Evolutionary conservation across 108 stramenopile genomes (phyloP), one percentile per base, ranked within the genome.

Genomic region (Skeletonema costatum): DNA sequence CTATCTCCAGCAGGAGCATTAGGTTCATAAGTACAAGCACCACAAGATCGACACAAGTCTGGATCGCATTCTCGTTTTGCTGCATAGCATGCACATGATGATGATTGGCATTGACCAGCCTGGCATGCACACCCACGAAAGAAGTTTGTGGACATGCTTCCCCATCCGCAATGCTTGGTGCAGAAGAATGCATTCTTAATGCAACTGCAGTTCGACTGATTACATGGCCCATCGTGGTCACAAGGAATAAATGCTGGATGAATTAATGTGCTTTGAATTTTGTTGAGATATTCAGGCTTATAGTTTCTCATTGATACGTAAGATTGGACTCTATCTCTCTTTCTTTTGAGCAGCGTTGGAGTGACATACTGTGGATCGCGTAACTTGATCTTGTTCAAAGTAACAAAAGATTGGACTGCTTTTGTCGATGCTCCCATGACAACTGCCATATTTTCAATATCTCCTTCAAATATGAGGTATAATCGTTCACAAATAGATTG

Each of bases 51-150:
- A 67, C 97, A 97, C 6, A 93, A 41, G 68, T 96, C 95, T 31
- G 97, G 97, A 73, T 96, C 93, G 71, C 97, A 97, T 85, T 95
- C 97, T 5, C 93, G 71, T 29, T 85, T 75, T 10, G 89, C 73
- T 11, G 88, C 87, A 73, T 87, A 88, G 82, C 96, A 97, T 1
- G 89, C 75, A 82, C 94, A 95, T 14, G 76, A 48, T 36, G 82
- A 80, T 17, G 82, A 79, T 31, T 53, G 77, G 68, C 95, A 97
- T 1, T 83, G 81, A 10, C 84, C 84, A 48, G 68, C 71, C 48
- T 78, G 83, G 67, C 88, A 89, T 1, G 48, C 72, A 73, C 97
- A 97, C 0, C 97, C 97, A 6, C 75, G 82, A 64, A 93, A 93
- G 56, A 87, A 88, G 68, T 92, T 92, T 17, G 60, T 36, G 41